Base-by-base conservation (phyloP, 2,329 filamentous ascomycete species). In the Xylariomycetidae sp. region DNA sequence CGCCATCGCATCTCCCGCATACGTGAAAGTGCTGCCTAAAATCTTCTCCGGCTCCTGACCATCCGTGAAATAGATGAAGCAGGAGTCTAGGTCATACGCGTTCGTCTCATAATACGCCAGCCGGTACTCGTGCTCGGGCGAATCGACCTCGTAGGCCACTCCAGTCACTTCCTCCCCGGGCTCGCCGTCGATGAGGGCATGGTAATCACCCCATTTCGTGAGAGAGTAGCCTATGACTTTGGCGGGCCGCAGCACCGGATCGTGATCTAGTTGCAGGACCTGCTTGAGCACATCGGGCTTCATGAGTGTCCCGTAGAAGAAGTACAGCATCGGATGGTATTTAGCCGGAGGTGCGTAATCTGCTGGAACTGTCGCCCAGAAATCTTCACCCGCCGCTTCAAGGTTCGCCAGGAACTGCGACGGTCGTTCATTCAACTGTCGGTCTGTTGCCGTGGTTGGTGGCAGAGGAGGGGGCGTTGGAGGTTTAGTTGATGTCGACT, bases 261-360 rank as follows among this genome's bases (percentile, higher is more conserved):
- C 30, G 8, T 48, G 27, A 3, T 49, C 33, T 8, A 62, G 37
- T 3, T 47, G 45, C 10, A 65, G 45, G 5, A 63, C 49, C 16
- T 51, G 42, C 6, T 34, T 37, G 4, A 67, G 53, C 12, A 58
- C 39, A 0, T 36, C 33, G 0, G 53, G 41, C 10, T 61, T 44
- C 5, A 48, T 52, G 6, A 66, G 48, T 1, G 56, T 64, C 22
- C 62, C 59, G 44, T 66, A 65, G 40, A 65, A 63, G 49, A 65
- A 66, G 39, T 64, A 66, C 51, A 56, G 63, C 1, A 65, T 52
- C 0, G 46, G 52, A 16, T 33, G 31, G 16, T 27, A 8, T n/a
- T 23, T 8, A 8, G 8, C 20, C 8, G 8, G 8, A 8, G n/a
- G 20, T 23, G 20, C n/a, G 20, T 8, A n/a, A 23, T 8, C n/a